Conservation (phyloP, 768 basidiomycete species). For the Lactarius indigo region DNA sequence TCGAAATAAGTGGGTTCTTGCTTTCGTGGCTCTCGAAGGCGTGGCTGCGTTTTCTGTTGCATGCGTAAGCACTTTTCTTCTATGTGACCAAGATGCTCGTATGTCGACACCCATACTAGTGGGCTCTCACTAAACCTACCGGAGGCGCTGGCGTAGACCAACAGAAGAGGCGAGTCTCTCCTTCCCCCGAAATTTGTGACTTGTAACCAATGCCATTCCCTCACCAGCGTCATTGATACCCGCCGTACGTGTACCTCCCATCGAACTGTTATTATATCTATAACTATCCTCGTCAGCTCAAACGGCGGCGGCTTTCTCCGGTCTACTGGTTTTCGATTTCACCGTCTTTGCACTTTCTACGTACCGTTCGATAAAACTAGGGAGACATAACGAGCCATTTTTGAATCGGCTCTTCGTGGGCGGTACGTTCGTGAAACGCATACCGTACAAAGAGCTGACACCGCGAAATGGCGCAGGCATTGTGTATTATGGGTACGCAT, state of each 20-base stretch:
- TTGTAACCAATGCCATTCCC: neutral
- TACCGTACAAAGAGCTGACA: neutral
- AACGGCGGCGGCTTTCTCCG: constrained; percentile 17
- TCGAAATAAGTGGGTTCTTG: constrained; percentile 26
- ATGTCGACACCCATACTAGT: neutral
- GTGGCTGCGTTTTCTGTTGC: neutral
- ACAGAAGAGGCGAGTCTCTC: neutral
- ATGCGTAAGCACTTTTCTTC: constrained; percentile 3
- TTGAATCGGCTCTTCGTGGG: constrained; percentile 11
- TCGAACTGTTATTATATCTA: neutral
- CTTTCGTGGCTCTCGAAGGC: constrained; percentile 12
- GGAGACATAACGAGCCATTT: constrained; percentile 17
- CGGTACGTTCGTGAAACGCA: constrained; percentile 8
- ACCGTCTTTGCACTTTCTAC: constrained; percentile 26
- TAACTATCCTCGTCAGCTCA: constrained; percentile 16
- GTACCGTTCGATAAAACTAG: constrained; percentile 14
- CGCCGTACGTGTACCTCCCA: neutral
- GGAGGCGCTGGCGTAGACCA: neutral
- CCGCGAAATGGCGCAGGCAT: constrained; percentile 3
- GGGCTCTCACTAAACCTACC: neutral
- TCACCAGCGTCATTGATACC: neutral
- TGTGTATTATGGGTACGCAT: constrained; percentile 19
- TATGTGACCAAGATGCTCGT: neutral
- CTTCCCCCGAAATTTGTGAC: neutral
- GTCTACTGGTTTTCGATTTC: constrained; percentile 25